Evolutionary conservation across 129 eudicot species (phyloP), one percentile per base, ranked within the genome.

Genomic region (Lactuca saligna): DNA sequence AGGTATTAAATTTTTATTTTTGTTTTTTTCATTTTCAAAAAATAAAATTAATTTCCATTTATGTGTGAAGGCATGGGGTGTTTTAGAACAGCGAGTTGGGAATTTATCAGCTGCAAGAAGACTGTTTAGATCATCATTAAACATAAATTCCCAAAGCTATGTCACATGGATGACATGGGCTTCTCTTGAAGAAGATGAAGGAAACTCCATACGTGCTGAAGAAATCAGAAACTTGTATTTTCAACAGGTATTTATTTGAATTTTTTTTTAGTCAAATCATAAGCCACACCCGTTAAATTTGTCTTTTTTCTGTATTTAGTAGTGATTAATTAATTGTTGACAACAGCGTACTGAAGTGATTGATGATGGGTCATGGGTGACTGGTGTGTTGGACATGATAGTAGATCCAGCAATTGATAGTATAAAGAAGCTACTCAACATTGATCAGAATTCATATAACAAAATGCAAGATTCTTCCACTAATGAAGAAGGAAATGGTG

Each of bases 91-190:
- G 70, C 82, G 95, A 80, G 82, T 54, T 15, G 95, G 99, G 16
- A 89, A 93, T 71, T 32, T 89, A 65, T 89, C 99, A 56, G 90
- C 97, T 37, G 97, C 99, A 11, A 78, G 99, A 72, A 87, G 99
- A 78, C 78, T 93, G 6, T 89, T 93, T 54, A 84, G 97, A 78
- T 85, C 99, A 42, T 93, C 99, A 12, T 83, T 93, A 29, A 81
- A 85, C 72, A 70, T 93, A 77, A 89, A 89, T 60, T 89, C 99
- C 35, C 99, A 93, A 77, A 89, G 99, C 82, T 93, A 81, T 41
- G 84, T 93, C 20, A 93, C 99, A 11, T 93, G 99, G 99, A 93
- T 89, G 99, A 89, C 92, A 13, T 93, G 99, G 99, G 97, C 97
- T 5, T 77, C 90, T 70, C 70, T 93, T 50, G 99, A 93, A 77